Percentiles rank a stretch among this genome's conserved stretches.
Conservation (phyloP, 1,284 basidiomycete species). For the Albatrellus sp. region DNA sequence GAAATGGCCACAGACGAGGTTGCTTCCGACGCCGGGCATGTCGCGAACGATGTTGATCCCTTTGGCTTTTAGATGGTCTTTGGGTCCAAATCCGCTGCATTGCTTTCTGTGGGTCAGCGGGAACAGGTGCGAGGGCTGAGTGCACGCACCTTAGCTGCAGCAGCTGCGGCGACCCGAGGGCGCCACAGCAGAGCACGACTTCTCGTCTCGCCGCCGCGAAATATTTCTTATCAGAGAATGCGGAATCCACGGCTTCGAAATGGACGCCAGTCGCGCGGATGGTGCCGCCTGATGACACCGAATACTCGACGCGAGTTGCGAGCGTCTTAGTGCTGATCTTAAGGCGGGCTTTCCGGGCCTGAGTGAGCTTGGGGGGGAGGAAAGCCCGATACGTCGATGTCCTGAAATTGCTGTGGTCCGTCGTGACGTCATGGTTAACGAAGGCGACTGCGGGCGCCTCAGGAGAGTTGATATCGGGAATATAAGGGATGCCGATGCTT, state of each 20-base stretch:
- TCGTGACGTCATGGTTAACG: conserved; percentile 1
- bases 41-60: conserved; percentile 39
- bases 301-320: not conserved
- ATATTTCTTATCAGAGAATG: not conserved
- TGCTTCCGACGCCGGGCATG: conserved; percentile 51
- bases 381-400: not conserved
- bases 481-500: conserved; percentile 4
- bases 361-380: not conserved
- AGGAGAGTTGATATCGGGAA: conserved; percentile 2
- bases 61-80: conserved; percentile 33
- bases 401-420: not conserved
- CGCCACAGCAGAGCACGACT: conserved; percentile 19
- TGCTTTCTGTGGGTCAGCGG: too few species aligned
- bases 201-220: conserved; percentile 15
- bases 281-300: not conserved
- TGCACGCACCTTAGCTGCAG: conserved; percentile 22
- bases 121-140: conserved; percentile 51
- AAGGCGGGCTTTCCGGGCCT: not conserved
- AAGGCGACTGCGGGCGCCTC: not conserved
- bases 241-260: conserved; percentile 3
- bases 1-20: too few species aligned
- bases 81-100: conserved; percentile 55
- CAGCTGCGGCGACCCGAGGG: conserved; percentile 17
- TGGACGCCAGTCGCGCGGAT: conserved; percentile 1
- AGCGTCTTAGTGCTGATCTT: conserved; percentile 2